Base-by-base conservation (phyloP, 2,329 filamentous ascomycete genomes). In the Verticillium albo-atrum region DNA sequence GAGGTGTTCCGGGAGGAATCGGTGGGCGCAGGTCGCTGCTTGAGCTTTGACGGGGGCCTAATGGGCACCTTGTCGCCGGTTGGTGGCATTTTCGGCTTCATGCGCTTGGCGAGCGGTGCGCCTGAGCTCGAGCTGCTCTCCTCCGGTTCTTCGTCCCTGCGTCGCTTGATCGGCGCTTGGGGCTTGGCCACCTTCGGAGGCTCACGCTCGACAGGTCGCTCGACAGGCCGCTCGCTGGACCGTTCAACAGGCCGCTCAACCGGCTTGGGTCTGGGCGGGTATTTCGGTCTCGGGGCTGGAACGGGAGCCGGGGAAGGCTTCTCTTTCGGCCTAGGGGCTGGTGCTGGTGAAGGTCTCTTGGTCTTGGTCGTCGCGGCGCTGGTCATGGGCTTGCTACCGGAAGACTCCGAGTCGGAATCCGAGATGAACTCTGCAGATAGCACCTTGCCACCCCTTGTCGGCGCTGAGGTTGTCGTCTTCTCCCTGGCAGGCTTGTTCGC, bases 121-220 rank as follows among this genome's bases (percentile, higher is more conserved):
- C 81, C 82, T 0, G 84, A 86, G 70, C 83, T 86, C 2, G 83
- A 86, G 65, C 82, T 85, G 59, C 82, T 83, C 63, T 84, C 78
- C 54, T 77, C 71, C 28, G 77, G 77, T 7, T 81, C 78, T 51
- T 77, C 72, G 47, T 83, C 82, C 2, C 82, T 80, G 2, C 77
- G 68, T 34, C 85, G 81, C 72, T 88, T 88, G 47, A 65, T 62
- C 12, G 65, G 60, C 28, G 73, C 68, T 23, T 75, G 66, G 32
- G 70, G 68, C 61, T 72, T 75, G 57, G 66, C 53, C 28, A 68
- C 63, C 59, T 67, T 70, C 55, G 67, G 63, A 15, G 74, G 69
- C 53, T 75, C 74, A 58, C 65, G 64, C 37, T 60, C 56, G 14
- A 57, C 58, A 10, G 55, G 53, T 15, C 58, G 25, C 37, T 60